phyloP scores from a whole-genome alignment of 1,284 basidiomycete species.

The Mycena citricolor region DNA sequence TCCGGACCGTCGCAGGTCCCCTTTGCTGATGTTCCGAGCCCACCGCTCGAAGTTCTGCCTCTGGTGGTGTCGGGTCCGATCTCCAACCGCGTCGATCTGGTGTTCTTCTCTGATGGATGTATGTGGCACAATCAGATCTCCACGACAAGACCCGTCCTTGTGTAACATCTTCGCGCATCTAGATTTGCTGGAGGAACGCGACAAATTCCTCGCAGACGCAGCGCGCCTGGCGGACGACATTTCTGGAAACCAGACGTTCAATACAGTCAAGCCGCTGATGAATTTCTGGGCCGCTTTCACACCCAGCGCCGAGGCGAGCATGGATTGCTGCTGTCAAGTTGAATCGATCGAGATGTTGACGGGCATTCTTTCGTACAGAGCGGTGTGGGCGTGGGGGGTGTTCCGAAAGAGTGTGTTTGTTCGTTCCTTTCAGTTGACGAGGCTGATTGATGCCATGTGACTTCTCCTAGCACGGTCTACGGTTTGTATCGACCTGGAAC shows the following conservation, averaged over 20 bases:
- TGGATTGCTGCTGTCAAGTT: conserved; percentile 2
- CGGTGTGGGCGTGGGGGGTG: conserved; percentile 71
- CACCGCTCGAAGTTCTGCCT: conserved; percentile 55
- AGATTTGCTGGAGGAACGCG: conserved; percentile 64
- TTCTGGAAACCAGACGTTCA: conserved; percentile 73
- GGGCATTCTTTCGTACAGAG: no score
- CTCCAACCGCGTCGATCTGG: conserved; percentile 69
- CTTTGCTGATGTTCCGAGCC: conserved; percentile 22
- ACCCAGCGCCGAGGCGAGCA: conserved; percentile 63
- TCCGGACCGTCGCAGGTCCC: neutral
- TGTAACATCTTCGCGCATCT: conserved; percentile 6
- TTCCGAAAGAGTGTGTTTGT: conserved; percentile 59
- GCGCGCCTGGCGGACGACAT: conserved; percentile 66
- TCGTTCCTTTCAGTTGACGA: no score
- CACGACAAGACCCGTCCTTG: conserved; percentile 2
- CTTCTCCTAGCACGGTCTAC: conserved; percentile 61
- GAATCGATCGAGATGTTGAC: no score
- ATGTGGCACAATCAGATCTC: conserved; percentile 6
- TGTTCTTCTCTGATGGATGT: conserved; percentile 87
- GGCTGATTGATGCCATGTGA: no score
- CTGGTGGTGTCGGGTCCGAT: conserved; percentile 63
- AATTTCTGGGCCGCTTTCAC: conserved; percentile 85
- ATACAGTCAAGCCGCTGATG: conserved; percentile 71
- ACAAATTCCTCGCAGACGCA: conserved; percentile 72
- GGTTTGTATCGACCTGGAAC: conserved; percentile 80